Conservation (phyloP, 495 filamentous ascomycete genomes). For the Thermothielavioides terrestris region DNA sequence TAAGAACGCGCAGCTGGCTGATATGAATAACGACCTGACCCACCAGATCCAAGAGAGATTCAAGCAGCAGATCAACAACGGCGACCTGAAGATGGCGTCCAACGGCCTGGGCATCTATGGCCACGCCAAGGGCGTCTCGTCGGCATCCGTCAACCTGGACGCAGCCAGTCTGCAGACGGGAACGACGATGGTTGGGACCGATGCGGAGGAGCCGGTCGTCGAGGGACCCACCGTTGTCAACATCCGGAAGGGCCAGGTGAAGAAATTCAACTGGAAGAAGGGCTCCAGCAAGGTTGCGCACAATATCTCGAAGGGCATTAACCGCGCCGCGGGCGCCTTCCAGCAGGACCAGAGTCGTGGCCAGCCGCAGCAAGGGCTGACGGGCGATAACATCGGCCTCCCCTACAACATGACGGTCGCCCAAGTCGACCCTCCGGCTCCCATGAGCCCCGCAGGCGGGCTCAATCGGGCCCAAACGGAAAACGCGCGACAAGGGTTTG, state of each 20-base stretch:
- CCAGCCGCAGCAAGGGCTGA: slow-evolving; percentile 45
- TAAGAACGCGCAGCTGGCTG: slow-evolving; percentile 88
- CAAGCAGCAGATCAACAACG: slow-evolving; percentile 60
- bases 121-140: slow-evolving; percentile 63
- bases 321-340: slow-evolving; percentile 60
- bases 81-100: slow-evolving; percentile 40
- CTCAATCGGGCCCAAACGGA: slow-evolving; percentile 36
- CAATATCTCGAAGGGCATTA: slow-evolving; percentile 86
- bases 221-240: slow-evolving; percentile 84
- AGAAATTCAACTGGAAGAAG: slow-evolving; percentile 99
- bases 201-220: slow-evolving; percentile 57
- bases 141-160: slow-evolving; percentile 53
- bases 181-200: slow-evolving; percentile 51
- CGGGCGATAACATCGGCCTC: slow-evolving; percentile 49
- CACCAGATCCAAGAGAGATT: slow-evolving; percentile 90
- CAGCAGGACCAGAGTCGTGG: slow-evolving; percentile 33
- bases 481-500: slow-evolving; percentile 59
- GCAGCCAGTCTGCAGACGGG: slow-evolving; percentile 24
- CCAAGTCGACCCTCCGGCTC: slow-evolving; percentile 38
- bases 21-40: slow-evolving; percentile 89
- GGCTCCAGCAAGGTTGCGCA: slow-evolving; percentile 87
- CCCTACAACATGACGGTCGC: slow-evolving; percentile 53
- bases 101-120: slow-evolving; percentile 86
- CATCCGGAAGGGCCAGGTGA: slow-evolving; percentile 82
- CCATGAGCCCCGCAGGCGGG: slow-evolving; percentile 14